phyloP scores from a whole-genome alignment of 495 filamentous ascomycete species.

The Diplogelasinospora grovesii region DNA sequence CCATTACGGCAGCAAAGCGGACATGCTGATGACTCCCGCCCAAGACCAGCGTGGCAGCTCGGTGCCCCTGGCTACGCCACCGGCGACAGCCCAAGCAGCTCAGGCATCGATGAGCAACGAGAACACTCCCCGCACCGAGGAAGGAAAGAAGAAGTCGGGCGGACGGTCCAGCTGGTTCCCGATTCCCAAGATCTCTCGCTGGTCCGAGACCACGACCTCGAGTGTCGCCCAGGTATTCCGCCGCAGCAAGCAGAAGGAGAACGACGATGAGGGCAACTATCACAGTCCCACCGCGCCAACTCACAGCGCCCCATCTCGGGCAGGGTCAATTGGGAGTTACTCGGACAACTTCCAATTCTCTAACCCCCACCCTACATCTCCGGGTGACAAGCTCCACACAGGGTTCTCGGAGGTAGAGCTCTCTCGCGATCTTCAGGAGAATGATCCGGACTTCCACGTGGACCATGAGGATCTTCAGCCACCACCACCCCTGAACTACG shows the following conservation, averaged over 20 bases:
- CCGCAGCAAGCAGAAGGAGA: slow-evolving; percentile 42
- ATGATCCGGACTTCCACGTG: slow-evolving; percentile 10
- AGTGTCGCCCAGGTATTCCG: slow-evolving; percentile 46
- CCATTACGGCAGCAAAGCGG: slow-evolving; percentile 42
- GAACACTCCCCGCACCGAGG: slow-evolving; percentile 49
- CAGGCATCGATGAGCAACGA: slow-evolving; percentile 39
- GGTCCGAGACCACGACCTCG: slow-evolving; percentile 93
- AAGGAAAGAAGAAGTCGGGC: slow-evolving; percentile 81
- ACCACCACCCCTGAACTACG: slow-evolving; percentile 28
- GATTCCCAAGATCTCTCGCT: slow-evolving; percentile 92
- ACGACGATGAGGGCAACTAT: slow-evolving; percentile 35
- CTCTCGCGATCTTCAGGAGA: slow-evolving; percentile 11
- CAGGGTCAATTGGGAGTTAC: slow-evolving; percentile 62
- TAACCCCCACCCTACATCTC: slow-evolving; percentile 50
- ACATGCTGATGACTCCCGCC: slow-evolving; percentile 40
- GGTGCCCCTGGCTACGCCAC: slow-evolving; percentile 65
- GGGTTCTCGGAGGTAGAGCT: slow-evolving; percentile 51
- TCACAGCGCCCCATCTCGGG: slow-evolving; percentile 49
- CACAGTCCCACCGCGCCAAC: slow-evolving; percentile 6
- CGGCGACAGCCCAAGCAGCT: slow-evolving; percentile 40
- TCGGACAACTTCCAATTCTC: slow-evolving; percentile 56
- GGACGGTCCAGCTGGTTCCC: slow-evolving; percentile 81
- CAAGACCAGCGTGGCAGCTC: slow-evolving; percentile 52
- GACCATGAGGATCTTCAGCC: slow-evolving; percentile 18
- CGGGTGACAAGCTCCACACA: slow-evolving; percentile 60